Conservation (phyloP, 1,284 basidiomycete genomes). For the Fomes fomentarius region DNA sequence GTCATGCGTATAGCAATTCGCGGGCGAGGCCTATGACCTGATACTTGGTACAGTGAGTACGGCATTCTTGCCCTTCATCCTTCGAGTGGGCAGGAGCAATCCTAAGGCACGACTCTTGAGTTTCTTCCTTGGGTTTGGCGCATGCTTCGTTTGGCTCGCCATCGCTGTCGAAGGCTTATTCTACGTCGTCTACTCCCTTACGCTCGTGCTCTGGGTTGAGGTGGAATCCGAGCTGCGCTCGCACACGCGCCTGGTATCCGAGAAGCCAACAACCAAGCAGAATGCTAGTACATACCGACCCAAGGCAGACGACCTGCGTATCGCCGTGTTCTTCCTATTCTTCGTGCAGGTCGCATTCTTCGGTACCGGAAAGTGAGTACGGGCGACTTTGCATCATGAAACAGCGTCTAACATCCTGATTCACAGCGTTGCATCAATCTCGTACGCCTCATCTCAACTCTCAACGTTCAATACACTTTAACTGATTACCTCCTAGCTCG, state of each 20-base stretch:
- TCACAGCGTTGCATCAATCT: conserved; percentile 82
- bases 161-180: conserved; percentile 87
- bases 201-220: conserved; percentile 71
- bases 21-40: too few relatives aligned
- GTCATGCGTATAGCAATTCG: conserved; percentile 18
- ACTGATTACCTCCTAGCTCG: conserved; percentile 47
- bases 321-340: conserved; percentile 84
- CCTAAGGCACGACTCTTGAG: conserved; percentile 54
- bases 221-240: conserved; percentile 56
- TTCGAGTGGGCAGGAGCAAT: conserved; percentile 36
- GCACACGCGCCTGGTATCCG: conserved; percentile 1
- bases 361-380: conserved; percentile 84
- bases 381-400: not conserved
- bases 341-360: conserved; percentile 91
- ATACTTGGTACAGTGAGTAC: conserved; percentile 42
- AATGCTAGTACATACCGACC: conserved; percentile 46
- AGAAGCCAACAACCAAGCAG: not conserved
- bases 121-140: conserved; percentile 75
- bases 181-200: conserved; percentile 68
- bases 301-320: conserved; percentile 66
- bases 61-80: conserved; percentile 53
- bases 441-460: conserved; percentile 47
- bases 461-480: not conserved
- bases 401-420: not conserved
- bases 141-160: conserved; percentile 81